Base-by-base conservation (phyloP, 768 basidiomycete species). In the Cyclocybe cylindracea region DNA sequence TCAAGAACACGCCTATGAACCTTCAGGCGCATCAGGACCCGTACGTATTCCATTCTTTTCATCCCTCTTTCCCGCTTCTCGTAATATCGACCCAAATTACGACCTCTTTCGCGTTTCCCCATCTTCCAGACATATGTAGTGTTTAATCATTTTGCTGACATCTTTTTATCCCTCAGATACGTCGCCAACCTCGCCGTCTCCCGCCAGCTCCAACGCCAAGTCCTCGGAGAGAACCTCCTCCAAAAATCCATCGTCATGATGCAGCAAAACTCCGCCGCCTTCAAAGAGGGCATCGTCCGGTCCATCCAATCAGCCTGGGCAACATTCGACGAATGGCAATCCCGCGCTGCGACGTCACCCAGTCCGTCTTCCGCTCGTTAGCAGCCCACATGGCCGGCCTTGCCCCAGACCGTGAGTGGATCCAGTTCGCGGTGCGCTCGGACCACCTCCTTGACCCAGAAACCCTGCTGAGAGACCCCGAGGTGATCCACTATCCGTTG, bases 211-310 rank as follows among this genome's bases (percentile, higher is more conserved):
- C 82, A 85, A 56, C 91, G 90, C 60, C 95, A 98, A 72, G 91
- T 98, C 41, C 85, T 94, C 70, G 96, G 96, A 72, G 97, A 99
- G 72, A 99, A 99, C 66, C 85, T 94, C 0, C 84, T 99, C 11
- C 96, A 99, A 72, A 99, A 98, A 68, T 91, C 89, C 2, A 91
- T 98, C 63, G 86, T 99, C 64, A 95, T 99, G 68, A 98, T 96
- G 84, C 96, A 99, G 62, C 94, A 95, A 58, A 96, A 96, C 67
- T 91, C 88, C 11, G 96, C 95, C 16, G 88, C 95, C 66, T 99
- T 99, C 61, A 97, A 98, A 70, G 91, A 93, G 58, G 95, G 94
- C 46, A 91, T 99, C 61, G 93, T 99, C 24, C 89, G 91, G 53
- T 86, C 93, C 2, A 83, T 99, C 55, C 94, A 98, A 69, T 94